Evolutionary conservation across 2,329 filamentous ascomycete genomes (phyloP), one percentile per base, ranked within the genome.

Genomic region (Dactylellina parvicollis): DNA sequence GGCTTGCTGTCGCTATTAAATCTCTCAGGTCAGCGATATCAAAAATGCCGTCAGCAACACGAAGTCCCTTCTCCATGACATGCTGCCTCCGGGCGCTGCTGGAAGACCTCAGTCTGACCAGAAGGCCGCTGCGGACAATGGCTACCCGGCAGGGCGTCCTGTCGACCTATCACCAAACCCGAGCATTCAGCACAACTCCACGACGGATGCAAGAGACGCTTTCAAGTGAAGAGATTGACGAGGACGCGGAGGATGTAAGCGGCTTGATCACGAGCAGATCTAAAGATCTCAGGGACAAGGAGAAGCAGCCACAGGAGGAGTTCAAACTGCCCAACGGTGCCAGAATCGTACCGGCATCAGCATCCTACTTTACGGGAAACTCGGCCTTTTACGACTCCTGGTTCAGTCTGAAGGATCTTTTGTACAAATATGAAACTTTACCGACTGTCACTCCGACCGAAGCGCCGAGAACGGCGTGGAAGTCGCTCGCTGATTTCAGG

Each of bases 281-380:
- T 8, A 60, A 55, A 16, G 38, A 59, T 1, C 20, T 73, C 14
- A 55, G 54, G 47, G 44, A 36, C 2, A 57, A 54, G 16, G 54
- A 66, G 20, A 18, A 24, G 4, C 44, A 46, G 10, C 4, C 22
- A 16, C 30, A 59, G 36, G 62, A 60, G 4, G 60, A 50, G 4
- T 73, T 73, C 24, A 16, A 40, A 47, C 40, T 73, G 34, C 69
- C 69, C 24, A 36, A 38, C 8, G 32, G 49, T 2, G 12, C 52
- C 10, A 60, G 69, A 55, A 47, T 96, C 20, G 83, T 97, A 34
- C 95, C 95, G 18, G 85, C 86, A 24, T 96, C 93, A 34, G 89
- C 92, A 1, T 95, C 94, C n/a, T 99, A 99, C 83, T 99, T 98
- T 83, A 93, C 92, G 57, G 90, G 90, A 57, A 89, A 89, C 74